Base-by-base conservation (phyloP, 2,329 filamentous ascomycete genomes). In the Paramyrothecium roridum region DNA sequence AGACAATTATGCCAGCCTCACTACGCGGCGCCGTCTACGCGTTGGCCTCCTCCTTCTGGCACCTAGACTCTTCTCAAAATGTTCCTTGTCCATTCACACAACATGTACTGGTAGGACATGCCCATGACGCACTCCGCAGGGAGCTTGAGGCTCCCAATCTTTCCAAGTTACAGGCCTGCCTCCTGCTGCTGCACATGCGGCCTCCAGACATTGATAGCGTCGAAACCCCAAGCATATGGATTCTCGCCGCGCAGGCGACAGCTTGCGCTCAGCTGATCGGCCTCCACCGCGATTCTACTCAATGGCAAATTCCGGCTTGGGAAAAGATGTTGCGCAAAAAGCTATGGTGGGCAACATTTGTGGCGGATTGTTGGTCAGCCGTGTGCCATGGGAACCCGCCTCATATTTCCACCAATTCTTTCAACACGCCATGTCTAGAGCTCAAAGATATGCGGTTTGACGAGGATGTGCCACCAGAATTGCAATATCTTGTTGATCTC, bases 131-230 rank as follows among this genome's bases (percentile, higher is more conserved):
- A 0, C 61, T 80, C 3, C 69, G 76, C 21, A 68, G 76, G 2
- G 77, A 80, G 56, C 66, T 80, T 0, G 75, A 80, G 45, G 75
- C 76, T 1, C 76, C 77, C 0, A 77, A 78, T 30, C 64, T 80
- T 3, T 74, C 70, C 52, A 74, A 72, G 10, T 57, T 79, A n/a
- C 77, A 80, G 64, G 75, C 77, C n/a, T 74, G 73, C 55, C 57
- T 80, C 13, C 59, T 80, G 16, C 66, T 79, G 8, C 62, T 79
- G 6, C 76, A 80, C 54, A 71, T 79, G 58, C 70, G 72, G 16
- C 74, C 77, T 0, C 75, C 76, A 1, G 70, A 70, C 13, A 77
- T 75, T 19, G 76, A 74, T 30, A 78, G 74, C 13, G 75, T 77
- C 3, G 76, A 79, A 59, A 77, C 74, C 7, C 77, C 77, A 0